Percentiles rank a stretch among this genome's conserved stretches.
These are phyloP conservation scores for Filosporella fistucella DNA, from an alignment of 495 filamentous ascomycete species.

Conservation along the genomic window DNA sequence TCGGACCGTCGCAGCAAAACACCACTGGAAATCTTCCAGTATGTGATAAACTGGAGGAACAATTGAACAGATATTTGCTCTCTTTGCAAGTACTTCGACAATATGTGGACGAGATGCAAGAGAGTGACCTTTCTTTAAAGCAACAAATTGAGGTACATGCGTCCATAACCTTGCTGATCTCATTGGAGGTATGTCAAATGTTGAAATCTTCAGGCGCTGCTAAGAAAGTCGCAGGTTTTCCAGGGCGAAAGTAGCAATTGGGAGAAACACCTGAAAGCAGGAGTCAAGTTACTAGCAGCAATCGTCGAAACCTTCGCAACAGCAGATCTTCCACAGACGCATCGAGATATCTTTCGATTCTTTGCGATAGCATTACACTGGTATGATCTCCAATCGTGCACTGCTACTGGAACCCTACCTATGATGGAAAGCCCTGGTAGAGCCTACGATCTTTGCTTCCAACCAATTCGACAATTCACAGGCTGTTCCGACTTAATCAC, in stretches of 20 bases:
- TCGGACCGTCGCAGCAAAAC: too few species aligned
- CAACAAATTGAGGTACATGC: background rate
- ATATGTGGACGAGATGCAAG: background rate
- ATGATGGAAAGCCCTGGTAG: background rate
- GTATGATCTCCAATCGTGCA: slow-evolving; percentile 5
- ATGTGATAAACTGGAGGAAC: background rate
- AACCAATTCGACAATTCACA: slow-evolving; percentile 8
- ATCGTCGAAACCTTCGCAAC: background rate
- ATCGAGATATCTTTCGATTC: background rate
- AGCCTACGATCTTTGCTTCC: background rate
- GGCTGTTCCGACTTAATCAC: slow-evolving; percentile 15
- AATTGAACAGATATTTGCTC: background rate
- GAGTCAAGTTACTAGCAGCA: background rate
- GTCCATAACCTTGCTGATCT: background rate
- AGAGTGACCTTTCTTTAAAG: background rate
- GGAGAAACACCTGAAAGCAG: background rate
- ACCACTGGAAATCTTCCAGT: too few species aligned
- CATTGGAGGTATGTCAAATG: slow-evolving; percentile 1
- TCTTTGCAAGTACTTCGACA: background rate
- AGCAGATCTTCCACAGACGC: background rate
- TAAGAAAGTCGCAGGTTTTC: slow-evolving; percentile 3
- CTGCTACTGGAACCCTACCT: background rate
- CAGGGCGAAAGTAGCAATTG: background rate
- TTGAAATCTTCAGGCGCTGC: background rate
- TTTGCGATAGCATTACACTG: background rate